These are phyloP conservation scores for Lyophyllum semitale DNA, from an alignment of 768 basidiomycete genomes.

Conservation along the genomic window DNA sequence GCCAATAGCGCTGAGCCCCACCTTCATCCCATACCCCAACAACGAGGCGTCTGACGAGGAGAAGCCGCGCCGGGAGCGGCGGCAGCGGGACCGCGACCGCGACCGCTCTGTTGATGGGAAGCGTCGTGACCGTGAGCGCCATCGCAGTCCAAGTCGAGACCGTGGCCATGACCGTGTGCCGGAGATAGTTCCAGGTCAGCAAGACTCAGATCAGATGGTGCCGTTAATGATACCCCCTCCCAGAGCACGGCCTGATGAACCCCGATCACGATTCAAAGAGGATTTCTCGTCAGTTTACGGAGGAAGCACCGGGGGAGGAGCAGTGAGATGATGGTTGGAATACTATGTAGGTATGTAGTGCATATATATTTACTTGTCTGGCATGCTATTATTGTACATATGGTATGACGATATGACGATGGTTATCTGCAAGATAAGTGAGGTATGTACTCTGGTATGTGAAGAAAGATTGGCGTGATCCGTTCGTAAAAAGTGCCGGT, in stretches of 20 bases:
- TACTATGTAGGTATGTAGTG: background rate
- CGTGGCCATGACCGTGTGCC: constrained; percentile 15
- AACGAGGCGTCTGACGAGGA: background rate
- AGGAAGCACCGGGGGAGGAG: constrained; percentile 9
- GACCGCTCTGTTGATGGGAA: no score
- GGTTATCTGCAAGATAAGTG: background rate
- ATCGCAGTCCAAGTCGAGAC: constrained; percentile 8
- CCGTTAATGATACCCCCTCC: constrained; percentile 30
- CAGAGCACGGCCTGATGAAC: constrained; percentile 18
- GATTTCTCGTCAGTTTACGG: constrained; percentile 24
- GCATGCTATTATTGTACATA: no score
- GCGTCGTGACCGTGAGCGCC: constrained; percentile 16
- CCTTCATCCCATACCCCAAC: background rate
- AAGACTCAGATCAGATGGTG: constrained; percentile 24
- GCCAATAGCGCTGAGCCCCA: background rate
- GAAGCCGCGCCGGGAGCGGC: background rate
- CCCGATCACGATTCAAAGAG: constrained; percentile 25
- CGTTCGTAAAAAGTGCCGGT: background rate
- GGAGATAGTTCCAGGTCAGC: constrained; percentile 18
- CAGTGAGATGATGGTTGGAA: background rate
- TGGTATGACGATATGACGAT: background rate
- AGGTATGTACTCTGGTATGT: background rate
- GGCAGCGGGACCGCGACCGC: no score
- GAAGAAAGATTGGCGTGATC: background rate
- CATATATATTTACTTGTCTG: background rate